Evolutionary conservation across 2,329 filamentous ascomycete species (phyloP).

Genomic region (Xylariomycetidae sp.): DNA sequence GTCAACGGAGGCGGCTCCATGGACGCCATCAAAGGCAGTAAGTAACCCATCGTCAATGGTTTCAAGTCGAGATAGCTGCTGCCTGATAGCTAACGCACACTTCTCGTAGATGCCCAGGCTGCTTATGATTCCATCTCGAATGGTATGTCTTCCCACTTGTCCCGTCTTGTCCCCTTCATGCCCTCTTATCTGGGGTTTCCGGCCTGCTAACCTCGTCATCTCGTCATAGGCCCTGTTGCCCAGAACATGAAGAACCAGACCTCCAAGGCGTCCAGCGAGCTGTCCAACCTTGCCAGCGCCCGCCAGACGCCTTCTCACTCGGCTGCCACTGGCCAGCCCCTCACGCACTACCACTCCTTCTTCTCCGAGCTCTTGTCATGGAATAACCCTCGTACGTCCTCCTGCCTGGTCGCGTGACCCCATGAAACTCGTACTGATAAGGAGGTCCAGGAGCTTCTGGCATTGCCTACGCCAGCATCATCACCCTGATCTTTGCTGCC

Average conservation of each 20-base stretch:
- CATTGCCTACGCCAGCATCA: constrained; percentile 55
- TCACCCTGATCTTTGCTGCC: constrained; percentile 55
- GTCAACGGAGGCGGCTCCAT: constrained; percentile 44
- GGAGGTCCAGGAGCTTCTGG: constrained; percentile 49
- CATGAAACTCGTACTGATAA: constrained; percentile 17
- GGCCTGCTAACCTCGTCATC: too few species aligned
- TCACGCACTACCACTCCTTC: constrained; percentile 67
- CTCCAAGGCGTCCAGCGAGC: constrained; percentile 49
- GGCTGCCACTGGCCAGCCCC: constrained; percentile 54
- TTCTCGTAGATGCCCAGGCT: constrained; percentile 38
- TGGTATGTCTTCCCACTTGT: constrained; percentile 36
- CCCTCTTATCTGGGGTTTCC: constrained; percentile 1
- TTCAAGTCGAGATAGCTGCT: constrained; percentile 16
- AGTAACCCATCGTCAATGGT: constrained; percentile 30
- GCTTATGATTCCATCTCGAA: constrained; percentile 42
- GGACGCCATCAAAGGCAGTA: constrained; percentile 47
- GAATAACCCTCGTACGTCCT: constrained; percentile 57
- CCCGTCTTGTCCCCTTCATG: constrained; percentile 3
- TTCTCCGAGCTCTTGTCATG: constrained; percentile 64
- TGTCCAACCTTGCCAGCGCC: constrained; percentile 52
- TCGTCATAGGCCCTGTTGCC: constrained; percentile 53
- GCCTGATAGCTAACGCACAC: constrained; percentile 25
- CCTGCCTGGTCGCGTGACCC: constrained; percentile 4
- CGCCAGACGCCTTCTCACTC: constrained; percentile 48
- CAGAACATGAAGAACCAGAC: constrained; percentile 52